phyloP scores from a whole-genome alignment of 805 yeast genomes.

The Zygoascus tannicola region DNA sequence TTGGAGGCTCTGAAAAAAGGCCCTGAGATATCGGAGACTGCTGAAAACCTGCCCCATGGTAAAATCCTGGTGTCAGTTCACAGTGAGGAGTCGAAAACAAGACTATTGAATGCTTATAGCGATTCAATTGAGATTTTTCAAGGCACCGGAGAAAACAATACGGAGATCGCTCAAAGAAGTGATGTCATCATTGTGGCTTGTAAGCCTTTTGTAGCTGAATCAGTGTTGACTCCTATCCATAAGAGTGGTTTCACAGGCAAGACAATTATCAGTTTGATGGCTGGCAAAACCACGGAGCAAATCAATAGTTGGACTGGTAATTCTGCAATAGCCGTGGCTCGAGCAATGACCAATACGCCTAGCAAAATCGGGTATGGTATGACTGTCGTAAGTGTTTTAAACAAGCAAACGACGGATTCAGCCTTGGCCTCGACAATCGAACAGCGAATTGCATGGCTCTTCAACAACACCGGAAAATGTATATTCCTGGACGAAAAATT shows the following conservation, averaged over 20 bases:
- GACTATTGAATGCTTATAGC: constrained; percentile 42
- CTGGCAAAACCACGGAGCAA: constrained; percentile 83
- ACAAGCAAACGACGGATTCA: constrained; percentile 38
- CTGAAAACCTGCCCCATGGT: constrained; percentile 44
- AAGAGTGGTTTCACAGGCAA: constrained; percentile 38
- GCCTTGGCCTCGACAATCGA: constrained; percentile 21
- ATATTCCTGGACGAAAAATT: constrained; percentile 56
- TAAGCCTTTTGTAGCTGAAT: constrained; percentile 73
- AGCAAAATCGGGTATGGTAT: constrained; percentile 88
- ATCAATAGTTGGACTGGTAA: constrained; percentile 36
- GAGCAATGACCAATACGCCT: constrained; percentile 98
- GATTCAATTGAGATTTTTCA: constrained; percentile 42
- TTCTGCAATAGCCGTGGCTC: constrained; percentile 43
- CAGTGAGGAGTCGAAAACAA: constrained; percentile 40
- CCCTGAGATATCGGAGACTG: constrained; percentile 10
- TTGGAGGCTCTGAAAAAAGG: constrained; percentile 36
- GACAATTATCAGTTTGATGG: constrained; percentile 71
- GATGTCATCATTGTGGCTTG: constrained; percentile 74
- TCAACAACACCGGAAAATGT: constrained; percentile 34
- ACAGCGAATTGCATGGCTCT: constrained; percentile 33
- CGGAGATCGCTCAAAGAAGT: constrained; percentile 50
- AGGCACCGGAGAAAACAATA: constrained; percentile 33
- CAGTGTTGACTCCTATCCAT: constrained; percentile 45
- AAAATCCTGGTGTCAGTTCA: constrained; percentile 68
- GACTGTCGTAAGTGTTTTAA: constrained; percentile 73